These are phyloP conservation scores for Solanum infundibuliforme DNA, from an alignment of 257 asterid genomes.

Conservation along the genomic window DNA sequence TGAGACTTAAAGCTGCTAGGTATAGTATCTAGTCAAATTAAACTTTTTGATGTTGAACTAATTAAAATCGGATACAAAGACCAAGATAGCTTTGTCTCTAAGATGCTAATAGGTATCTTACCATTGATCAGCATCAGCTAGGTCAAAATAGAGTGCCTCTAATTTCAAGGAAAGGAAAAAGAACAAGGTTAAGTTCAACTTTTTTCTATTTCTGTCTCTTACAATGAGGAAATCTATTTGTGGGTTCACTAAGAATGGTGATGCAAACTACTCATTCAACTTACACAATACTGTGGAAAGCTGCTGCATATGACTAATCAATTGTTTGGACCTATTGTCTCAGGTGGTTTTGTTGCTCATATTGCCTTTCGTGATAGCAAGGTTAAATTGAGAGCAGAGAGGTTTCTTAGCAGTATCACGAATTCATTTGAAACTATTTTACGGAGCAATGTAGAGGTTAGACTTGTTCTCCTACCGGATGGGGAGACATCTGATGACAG, in stretches of 20 bases:
- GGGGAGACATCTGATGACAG: conserved; percentile 9
- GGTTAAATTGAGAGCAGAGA: conserved; percentile 76
- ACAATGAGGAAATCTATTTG: background rate
- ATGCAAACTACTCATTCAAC: background rate
- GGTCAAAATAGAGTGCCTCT: background rate
- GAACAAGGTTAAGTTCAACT: background rate
- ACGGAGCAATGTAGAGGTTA: conserved; percentile 70
- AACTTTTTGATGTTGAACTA: background rate
- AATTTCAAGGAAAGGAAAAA: background rate
- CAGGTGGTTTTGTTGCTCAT: conserved; percentile 80
- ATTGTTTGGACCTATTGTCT: background rate
- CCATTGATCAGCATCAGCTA: background rate
- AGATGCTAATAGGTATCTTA: background rate
- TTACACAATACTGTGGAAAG: background rate
- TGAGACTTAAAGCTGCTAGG: background rate
- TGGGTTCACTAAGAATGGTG: background rate
- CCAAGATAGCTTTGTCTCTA: background rate
- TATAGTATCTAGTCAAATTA: background rate
- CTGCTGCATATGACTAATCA: background rate
- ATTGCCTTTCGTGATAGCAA: conserved; percentile 63
- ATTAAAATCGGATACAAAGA: background rate
- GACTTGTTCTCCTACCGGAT: conserved; percentile 42
- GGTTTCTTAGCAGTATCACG: conserved; percentile 89
- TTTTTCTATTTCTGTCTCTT: background rate
- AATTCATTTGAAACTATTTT: conserved; percentile 74